A percentile compares a stretch with the other conserved stretches of the same genome.
Evolutionary conservation across 208 protist species (phyloP).

Genomic region (Leishmania amazonensis): DNA sequence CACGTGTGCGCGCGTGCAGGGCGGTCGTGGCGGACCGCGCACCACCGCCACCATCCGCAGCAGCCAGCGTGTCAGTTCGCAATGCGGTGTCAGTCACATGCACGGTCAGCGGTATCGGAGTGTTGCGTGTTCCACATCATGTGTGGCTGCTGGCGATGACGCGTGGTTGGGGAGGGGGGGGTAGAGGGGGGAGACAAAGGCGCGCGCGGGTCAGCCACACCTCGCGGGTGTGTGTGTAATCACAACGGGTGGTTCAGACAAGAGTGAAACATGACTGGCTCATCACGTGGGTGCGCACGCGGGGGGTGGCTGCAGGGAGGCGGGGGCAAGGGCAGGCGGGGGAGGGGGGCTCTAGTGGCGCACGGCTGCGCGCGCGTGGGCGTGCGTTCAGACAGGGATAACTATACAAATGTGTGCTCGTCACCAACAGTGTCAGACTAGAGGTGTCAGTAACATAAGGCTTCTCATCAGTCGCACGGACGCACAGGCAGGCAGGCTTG

Average conservation of each 20-base stretch:
- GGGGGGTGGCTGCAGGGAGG: background rate
- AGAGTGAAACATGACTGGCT: conserved; percentile 16
- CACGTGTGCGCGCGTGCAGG: conserved; percentile 17
- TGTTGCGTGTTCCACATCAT: conserved; percentile 36
- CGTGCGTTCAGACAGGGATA: conserved; percentile 41
- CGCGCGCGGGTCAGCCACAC: conserved; percentile 7
- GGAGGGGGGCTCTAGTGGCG: background rate
- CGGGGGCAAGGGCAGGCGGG: background rate
- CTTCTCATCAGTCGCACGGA: conserved; percentile 24
- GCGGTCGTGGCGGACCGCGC: background rate
- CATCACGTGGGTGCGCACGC: conserved; percentile 2
- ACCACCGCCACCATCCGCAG: background rate
- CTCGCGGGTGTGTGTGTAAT: conserved; percentile 12
- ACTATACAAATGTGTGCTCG: conserved; percentile 43
- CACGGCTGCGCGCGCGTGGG: background rate
- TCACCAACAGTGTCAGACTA: conserved; percentile 39
- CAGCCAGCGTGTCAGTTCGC: conserved; percentile 19
- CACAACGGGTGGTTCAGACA: conserved; percentile 9
- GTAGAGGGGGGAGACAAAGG: background rate
- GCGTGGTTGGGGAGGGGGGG: background rate
- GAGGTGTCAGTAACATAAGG: conserved; percentile 36
- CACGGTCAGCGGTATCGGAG: conserved; percentile 43
- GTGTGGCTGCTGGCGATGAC: conserved; percentile 8
- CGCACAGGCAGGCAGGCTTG: background rate
- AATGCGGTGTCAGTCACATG: conserved; percentile 26